A percentile compares a stretch with the other conserved stretches of the same genome.
Conservation (phyloP, 352 stramenopile species). For the Globisporangium solare region DNA sequence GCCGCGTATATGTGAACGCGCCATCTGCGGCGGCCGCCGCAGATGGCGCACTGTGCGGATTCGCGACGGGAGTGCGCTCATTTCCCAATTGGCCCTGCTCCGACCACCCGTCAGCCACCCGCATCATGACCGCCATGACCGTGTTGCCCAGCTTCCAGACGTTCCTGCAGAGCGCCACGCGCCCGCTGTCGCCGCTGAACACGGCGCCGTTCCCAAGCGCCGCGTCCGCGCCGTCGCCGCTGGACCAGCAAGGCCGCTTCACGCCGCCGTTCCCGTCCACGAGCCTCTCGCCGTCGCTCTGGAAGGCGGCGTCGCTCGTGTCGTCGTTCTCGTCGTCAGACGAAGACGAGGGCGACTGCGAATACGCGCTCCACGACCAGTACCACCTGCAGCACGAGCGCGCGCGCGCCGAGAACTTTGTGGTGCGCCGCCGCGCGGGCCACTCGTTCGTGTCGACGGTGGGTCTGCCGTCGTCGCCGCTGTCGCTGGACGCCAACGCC, state of each 20-base stretch:
- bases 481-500: background rate
- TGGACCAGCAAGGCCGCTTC: background rate
- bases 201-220: background rate
- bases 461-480: background rate
- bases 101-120: background rate
- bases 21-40: background rate
- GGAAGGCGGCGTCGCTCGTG: constrained; percentile 4
- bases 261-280: background rate
- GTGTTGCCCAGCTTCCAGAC: constrained; percentile 53
- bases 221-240: no score
- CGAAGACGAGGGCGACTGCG: constrained; percentile 23
- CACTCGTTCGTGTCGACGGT: constrained; percentile 2
- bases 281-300: constrained; percentile 1
- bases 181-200: constrained; percentile 16
- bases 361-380: constrained; percentile 8
- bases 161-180: constrained; percentile 40
- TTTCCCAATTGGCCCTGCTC: constrained; percentile 3
- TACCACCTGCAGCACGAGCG: constrained; percentile 4
- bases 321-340: constrained; percentile 19
- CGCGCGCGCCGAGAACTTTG: constrained; percentile 5
- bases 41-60: background rate
- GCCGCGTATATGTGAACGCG: background rate
- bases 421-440: constrained; percentile 5
- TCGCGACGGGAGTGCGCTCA: background rate
- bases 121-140: constrained; percentile 31